Evolutionary conservation across 257 asterid species (phyloP), one percentile per base, ranked within the genome.

Genomic region (Leptodermis oblonga): DNA sequence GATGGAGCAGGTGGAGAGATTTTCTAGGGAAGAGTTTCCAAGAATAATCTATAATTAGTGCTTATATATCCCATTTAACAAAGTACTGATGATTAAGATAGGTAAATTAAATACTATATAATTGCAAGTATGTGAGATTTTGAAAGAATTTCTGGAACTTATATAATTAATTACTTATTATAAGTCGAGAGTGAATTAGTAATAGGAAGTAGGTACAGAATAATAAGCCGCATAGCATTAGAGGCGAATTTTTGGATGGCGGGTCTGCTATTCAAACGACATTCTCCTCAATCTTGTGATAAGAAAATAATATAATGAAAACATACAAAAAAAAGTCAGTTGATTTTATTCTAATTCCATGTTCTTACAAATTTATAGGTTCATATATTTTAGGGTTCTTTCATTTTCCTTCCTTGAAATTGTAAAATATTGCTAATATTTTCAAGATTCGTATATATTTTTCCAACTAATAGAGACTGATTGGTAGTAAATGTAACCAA

Each of bases 181-280:
- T 4, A 39, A 10, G 55, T 49, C n/a, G 55, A n/a, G 23, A 2
- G 51, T 45, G 22, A 48, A 48, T n/a, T n/a, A n/a, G n/a, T n/a
- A n/a, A n/a, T n/a, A 48, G 1, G 20, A 20, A 45, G 17, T 45
- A 45, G 52, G 52, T 11, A 20, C 12, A 4, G 54, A 48, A 13
- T 48, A 14, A 48, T n/a, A n/a, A 20, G 74, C 62, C 34, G 23
- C 17, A 54, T 0, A 54, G 10, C 61, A 54, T 28, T 13, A 18
- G 79, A 78, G 87, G 79, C 85, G 81, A 81, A 73, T 75, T 78
- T 59, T 26, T 70, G 90, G 84, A 81, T 58, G 68, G 22, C 65
- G 62, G 88, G 90, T 85, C 79, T 84, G 87, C 78, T 49, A 14
- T 87, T 86, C 89, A 84, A 90, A 18, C 90, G 86, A 86, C 95